Base-by-base conservation (phyloP, 306 rosid genomes). In the Mucuna pruriens region DNA sequence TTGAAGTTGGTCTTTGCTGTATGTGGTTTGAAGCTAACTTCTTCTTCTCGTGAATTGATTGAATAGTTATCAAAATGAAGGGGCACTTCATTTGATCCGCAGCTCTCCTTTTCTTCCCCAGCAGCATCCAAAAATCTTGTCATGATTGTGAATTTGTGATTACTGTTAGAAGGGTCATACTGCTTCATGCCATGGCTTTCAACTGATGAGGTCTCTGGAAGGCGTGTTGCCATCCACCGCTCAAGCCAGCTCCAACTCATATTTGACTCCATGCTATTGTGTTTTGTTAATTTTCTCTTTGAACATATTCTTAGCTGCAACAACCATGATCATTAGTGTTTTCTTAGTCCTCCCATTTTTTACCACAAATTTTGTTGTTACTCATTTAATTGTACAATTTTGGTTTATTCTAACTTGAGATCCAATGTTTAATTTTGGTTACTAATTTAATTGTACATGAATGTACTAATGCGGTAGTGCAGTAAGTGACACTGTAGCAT, bases 181-280 rank as follows among this genome's bases (percentile, higher is more conserved):
- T 88, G 88, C 75, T 81, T 83, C 82, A 79, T 78, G 34, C 66
- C 69, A 73, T 83, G 86, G 78, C 89, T 89, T 72, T 92, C 97
- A 33, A 79, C 86, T 6, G 86, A 77, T 68, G 91, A 70, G 79
- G 70, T 81, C 15, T 92, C 98, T 0, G 95, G 91, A 65, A 87
- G 68, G 20, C 98, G 91, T 9, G 98, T 95, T 31, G 98, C 97
- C 98, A 95, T 95, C 98, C 98, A 95, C 62, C 98, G 79, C 51
- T 95, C 98, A 17, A 95, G 92, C 98, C 98, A 95, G 83, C 94
- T 95, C 98, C 98, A 95, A 55, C 97, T 88, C 93, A 91, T 88
- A 76, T 88, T 89, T 51, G 92, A 79, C 54, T 91, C 97, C 70
- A 44, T 76, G 78, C 63, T 87, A 26, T 74, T 79, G 20, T 79